Evolutionary conservation across 1,284 basidiomycete species (phyloP).

Genomic region (Ustilago crameri): DNA sequence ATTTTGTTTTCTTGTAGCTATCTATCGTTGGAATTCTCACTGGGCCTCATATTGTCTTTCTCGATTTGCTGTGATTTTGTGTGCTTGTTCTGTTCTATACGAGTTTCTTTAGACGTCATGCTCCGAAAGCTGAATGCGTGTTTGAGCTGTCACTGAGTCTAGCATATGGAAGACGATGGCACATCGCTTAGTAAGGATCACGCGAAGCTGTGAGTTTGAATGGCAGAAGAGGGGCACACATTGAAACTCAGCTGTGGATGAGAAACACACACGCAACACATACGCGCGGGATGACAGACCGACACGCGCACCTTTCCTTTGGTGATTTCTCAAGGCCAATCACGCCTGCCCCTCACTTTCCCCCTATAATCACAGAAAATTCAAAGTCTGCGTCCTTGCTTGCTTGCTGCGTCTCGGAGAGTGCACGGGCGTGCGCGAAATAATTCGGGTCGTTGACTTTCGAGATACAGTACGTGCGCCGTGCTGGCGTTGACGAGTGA

Average conservation of each 20-base stretch:
- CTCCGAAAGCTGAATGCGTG: no score
- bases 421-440: conserved; percentile 9
- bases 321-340: background rate
- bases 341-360: no score
- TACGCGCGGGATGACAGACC: background rate
- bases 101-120: no score
- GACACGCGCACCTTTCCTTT: no score
- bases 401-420: background rate
- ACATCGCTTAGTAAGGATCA: background rate
- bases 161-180: no score
- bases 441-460: no score
- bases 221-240: conserved; percentile 9
- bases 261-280: conserved; percentile 1
- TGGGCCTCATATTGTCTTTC: background rate
- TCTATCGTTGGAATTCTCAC: background rate
- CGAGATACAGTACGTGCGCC: no score
- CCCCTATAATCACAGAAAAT: background rate
- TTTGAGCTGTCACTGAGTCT: no score
- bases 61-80: no score
- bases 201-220: conserved; percentile 1
- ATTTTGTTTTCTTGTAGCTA: conserved; percentile 16
- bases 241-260: conserved; percentile 3
- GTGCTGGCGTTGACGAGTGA: background rate
- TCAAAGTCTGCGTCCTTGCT: no score
- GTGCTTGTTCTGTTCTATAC: no score